Evolutionary conservation across 2,329 filamentous ascomycete species (phyloP), one percentile per base, ranked within the genome.

Genomic region (Neonectria hederae): DNA sequence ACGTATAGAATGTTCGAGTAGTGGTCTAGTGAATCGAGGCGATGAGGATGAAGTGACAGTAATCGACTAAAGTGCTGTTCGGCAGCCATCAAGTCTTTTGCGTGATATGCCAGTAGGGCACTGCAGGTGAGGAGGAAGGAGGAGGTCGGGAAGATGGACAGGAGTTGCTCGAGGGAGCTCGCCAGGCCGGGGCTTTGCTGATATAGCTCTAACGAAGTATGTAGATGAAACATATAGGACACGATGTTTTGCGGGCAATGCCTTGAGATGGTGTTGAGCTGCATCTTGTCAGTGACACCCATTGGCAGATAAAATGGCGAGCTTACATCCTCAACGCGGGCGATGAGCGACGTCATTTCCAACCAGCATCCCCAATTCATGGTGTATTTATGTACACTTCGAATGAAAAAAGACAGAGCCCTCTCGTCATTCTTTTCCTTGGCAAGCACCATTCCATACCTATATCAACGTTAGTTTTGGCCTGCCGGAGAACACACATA

Each of bases 301-400:
- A 21, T 46, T 38, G 13, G 65, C 81, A 70, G 81, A 24, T 43
- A 19, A 2, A 13, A 32, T n/a, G 2, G 21, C 24, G 11, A 65
- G 82, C 89, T 79, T 79, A 96, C 91, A 79, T 97, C 93, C 78
- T 97, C 94, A 9, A 91, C 86, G 35, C 91, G 89, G 38, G 89
- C 88, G 64, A 97, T 87, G 26, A 98, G 83, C 42, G 90, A 90
- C 4, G 92, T 92, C 77, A 99, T 87, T 80, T 99, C 96, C 63
- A 96, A 86, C 96, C 96, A 99, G 66, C 94, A 94, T 8, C 94
- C 93, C 96, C 96, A 99, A 76, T 98, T 97, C 87, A 94, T 97
- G 1, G 94, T 92, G 73, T 94, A 97, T 43, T 93, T 82, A 76
- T 97, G 92, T 10, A 97, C 92, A 75, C 94, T 97, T 67, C 89